These are phyloP conservation scores for Sporothrix phasma DNA, from an alignment of 2,329 filamentous ascomycete species.

Conservation along the genomic window DNA sequence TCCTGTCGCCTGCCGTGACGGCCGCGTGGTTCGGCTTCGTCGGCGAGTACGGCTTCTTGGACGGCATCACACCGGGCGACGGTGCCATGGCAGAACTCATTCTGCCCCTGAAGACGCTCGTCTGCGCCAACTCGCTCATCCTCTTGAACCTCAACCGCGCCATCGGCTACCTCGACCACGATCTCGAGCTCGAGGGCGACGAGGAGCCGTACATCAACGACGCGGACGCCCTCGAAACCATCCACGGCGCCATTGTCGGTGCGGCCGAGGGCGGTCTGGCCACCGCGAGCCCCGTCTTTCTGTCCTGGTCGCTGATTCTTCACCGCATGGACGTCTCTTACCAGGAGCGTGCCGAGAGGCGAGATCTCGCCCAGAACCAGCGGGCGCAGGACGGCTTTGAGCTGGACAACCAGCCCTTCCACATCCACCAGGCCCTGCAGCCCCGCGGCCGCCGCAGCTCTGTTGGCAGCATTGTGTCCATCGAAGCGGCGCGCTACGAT, in stretches of 20 bases:
- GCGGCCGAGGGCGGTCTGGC: constrained; percentile 47
- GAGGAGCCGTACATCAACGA: constrained; percentile 57
- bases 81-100: constrained; percentile 41
- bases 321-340: constrained; percentile 58
- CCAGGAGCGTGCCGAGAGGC: constrained; percentile 49
- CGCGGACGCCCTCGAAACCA: constrained; percentile 56
- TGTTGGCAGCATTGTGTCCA: constrained; percentile 51
- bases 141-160: constrained; percentile 58
- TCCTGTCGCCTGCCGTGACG: constrained; percentile 50
- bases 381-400: constrained; percentile 49
- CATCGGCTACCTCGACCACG: constrained; percentile 45
- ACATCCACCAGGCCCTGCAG: constrained; percentile 14
- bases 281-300: constrained; percentile 61
- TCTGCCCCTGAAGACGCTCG: constrained; percentile 57
- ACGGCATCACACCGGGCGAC: constrained; percentile 42
- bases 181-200: constrained; percentile 33
- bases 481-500: constrained; percentile 50
- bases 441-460: constrained; percentile 44
- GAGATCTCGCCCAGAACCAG: constrained; percentile 48
- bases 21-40: constrained; percentile 68
- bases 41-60: constrained; percentile 58
- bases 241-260: constrained; percentile 61
- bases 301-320: constrained; percentile 73
- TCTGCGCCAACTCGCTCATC: constrained; percentile 59
- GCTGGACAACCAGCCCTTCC: constrained; percentile 30